A percentile compares a stretch with the other conserved stretches of the same genome.
phyloP scores from a whole-genome alignment of 129 eudicot genomes.

The Flaveria bidentis region DNA sequence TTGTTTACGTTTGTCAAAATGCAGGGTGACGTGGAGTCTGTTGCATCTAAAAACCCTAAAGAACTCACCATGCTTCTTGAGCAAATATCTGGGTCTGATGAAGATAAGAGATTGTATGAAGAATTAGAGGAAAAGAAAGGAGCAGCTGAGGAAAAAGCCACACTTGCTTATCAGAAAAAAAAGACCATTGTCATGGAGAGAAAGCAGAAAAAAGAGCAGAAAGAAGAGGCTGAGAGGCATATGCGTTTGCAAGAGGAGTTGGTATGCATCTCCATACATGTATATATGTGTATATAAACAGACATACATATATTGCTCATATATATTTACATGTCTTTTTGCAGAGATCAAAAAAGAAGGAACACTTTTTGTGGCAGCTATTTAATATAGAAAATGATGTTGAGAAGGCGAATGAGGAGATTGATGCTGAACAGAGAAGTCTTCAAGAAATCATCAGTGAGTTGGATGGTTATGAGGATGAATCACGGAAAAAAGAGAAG shows the following conservation, averaged over 20 bases:
- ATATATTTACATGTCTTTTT: slow-evolving; percentile 22
- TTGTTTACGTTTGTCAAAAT: slow-evolving; percentile 14
- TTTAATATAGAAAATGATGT: slow-evolving; percentile 76
- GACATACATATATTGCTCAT: slow-evolving; percentile 5
- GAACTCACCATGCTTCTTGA: slow-evolving; percentile 93
- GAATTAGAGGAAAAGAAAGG: slow-evolving; percentile 85
- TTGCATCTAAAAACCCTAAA: slow-evolving; percentile 94
- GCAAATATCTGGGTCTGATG: slow-evolving; percentile 99
- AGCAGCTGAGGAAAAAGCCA: slow-evolving; percentile 83
- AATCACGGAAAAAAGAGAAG: slow-evolving; percentile 75
- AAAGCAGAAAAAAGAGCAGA: slow-evolving; percentile 96
- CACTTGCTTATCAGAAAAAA: slow-evolving; percentile 82
- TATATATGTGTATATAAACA: background rate
- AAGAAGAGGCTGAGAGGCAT: slow-evolving; percentile 97
- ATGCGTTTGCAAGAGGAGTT: slow-evolving; percentile 90
- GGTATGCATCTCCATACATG: slow-evolving; percentile 43
- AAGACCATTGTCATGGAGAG: slow-evolving; percentile 84
- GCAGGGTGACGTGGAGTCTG: slow-evolving; percentile 99
- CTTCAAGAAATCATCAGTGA: slow-evolving; percentile 77
- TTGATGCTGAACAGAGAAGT: slow-evolving; percentile 70
- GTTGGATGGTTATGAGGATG: slow-evolving; percentile 68
- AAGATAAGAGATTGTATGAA: slow-evolving; percentile 75
- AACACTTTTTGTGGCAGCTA: slow-evolving; percentile 90
- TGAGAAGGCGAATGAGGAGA: slow-evolving; percentile 72
- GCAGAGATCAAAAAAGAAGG: slow-evolving; percentile 90